Base-by-base conservation (phyloP, 768 basidiomycete genomes). In the Collybia sordida region DNA sequence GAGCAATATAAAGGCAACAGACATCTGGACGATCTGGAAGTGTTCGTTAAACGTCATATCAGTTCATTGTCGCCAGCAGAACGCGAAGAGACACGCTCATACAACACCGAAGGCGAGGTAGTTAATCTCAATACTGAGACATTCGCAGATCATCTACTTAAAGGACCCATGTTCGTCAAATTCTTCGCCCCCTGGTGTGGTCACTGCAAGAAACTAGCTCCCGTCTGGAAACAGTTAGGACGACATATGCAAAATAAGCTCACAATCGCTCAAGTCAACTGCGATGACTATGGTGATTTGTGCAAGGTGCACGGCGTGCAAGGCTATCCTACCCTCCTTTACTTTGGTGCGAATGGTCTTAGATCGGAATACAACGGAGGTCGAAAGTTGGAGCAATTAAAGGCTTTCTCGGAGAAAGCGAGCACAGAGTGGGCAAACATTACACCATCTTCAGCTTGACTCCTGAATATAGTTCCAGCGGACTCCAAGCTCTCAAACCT, bases 171-270 rank as follows among this genome's bases (percentile, higher is more conserved):
- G 36, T 72, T 88, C 70, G 70, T 75, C 62, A 70, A 76, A 56
- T 98, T 90, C 73, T 98, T 80, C 64, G 96, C 94, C 0, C 95
- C 95, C 0, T 98, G 95, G 91, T 98, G 95, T 64, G 90, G 90
- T 3, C 95, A 98, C 69, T 99, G 96, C 79, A 95, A 97, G 72
- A 91, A 91, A 62, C 77, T 98, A 1, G 90, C 91, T 0, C 93
- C 86, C 45, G 77, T 73, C 0, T 98, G 93, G 91, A 72, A 71
- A 1, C 74, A 87, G 42, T 79, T 99, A 3, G 95, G 90, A 0
- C 66, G 70, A 42, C 70, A 72, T 18, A 83, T 95, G 78, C 79
- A 86, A 56, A 72, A 77, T 52, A 84, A 83, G 42, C 72, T 95
- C 24, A 87, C 81, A 34, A 71, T 99, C 7, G 93, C 85, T 2